Conservation (phyloP, 1,139 yeast genomes). For the Kodamaea alishanica region DNA sequence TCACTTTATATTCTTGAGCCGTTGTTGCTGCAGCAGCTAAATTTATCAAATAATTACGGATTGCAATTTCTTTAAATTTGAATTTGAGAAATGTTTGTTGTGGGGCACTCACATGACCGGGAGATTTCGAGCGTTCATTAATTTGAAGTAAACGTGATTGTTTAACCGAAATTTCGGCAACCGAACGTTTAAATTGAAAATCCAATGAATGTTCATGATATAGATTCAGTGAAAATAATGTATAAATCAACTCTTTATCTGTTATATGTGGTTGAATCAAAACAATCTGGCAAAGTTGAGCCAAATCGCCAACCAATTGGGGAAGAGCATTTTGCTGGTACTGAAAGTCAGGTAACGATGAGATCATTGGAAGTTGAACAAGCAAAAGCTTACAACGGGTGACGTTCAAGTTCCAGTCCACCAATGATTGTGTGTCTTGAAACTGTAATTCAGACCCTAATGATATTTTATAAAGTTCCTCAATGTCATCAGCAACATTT, state of each 20-base stretch:
- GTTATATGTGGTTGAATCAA: constrained; percentile 41
- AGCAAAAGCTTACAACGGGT: constrained; percentile 43
- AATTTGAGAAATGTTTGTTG: constrained; percentile 32
- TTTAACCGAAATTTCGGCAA: constrained; percentile 50
- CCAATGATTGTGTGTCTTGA: constrained; percentile 38
- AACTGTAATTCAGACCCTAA: constrained; percentile 40
- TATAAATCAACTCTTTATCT: constrained; percentile 43
- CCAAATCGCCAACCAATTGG: constrained; percentile 44
- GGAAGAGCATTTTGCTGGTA: constrained; percentile 37
- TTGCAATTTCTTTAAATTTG: constrained; percentile 44
- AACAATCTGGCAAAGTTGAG: constrained; percentile 38
- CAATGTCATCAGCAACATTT: constrained; percentile 16
- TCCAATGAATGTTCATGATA: constrained; percentile 50
- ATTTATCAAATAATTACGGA: constrained; percentile 48
- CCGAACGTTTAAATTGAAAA: constrained; percentile 41
- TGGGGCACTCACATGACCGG: constrained; percentile 26
- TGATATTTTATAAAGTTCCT: constrained; percentile 36
- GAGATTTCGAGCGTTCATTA: constrained; percentile 23
- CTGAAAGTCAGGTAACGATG: constrained; percentile 35
- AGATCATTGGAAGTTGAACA: constrained; percentile 37
- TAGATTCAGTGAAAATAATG: constrained; percentile 39
- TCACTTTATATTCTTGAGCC: constrained; percentile 46
- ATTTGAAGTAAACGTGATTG: constrained; percentile 47
- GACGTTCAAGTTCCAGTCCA: constrained; percentile 49
- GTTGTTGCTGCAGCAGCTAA: constrained; percentile 57